Base-by-base conservation (phyloP, 108 stramenopile species). In the Skeletonema potamos region DNA sequence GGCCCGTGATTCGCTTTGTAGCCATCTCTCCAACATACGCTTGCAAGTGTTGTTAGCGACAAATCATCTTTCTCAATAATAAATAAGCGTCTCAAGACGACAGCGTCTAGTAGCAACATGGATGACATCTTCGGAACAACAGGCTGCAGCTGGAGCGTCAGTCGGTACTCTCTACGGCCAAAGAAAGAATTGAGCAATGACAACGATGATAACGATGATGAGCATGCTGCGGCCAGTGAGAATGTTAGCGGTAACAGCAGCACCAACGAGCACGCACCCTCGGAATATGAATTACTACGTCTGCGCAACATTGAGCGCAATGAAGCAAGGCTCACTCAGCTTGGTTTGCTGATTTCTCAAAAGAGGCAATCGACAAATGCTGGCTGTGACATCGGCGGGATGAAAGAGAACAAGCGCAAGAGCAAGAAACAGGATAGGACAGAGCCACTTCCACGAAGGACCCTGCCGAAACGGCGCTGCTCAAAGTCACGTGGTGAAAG, bases 241-340 rank as follows among this genome's bases (percentile, higher is more conserved):
- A 17, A 51, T 51, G 48, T 20, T 48, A 5, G 13, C 4, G 0
- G 6, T 18, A 48, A 18, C 46, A 48, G 17, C 46, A 22, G 20
- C 46, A 48, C 1, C 22, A 22, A n/a, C 22, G 22, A 51, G 13
- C 20, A 24, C 6, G 20, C 48, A 51, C 48, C 48, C 1, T 61
- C 66, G 0, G 60, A 76, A 20, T 76, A 76, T 43, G 74, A 76
- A 55, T 56, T 76, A 26, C 62, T 76, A 30, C 32, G 74, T n/a
- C 62, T 76, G 34, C 22, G 66, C 10, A 76, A 76, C 11, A 76
- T 76, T 32, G 60, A 76, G 57, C 24, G 74, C 0, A 76, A 76
- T 55, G 74, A 76, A 22, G 66, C 66, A 51, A 18, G 48, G 0
- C 48, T 51, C 22, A 15, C 39, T 15, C 13, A 41, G 13, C 39